Base-by-base conservation (phyloP, 78 protist genomes). In the Chrysochromulina parva region DNA sequence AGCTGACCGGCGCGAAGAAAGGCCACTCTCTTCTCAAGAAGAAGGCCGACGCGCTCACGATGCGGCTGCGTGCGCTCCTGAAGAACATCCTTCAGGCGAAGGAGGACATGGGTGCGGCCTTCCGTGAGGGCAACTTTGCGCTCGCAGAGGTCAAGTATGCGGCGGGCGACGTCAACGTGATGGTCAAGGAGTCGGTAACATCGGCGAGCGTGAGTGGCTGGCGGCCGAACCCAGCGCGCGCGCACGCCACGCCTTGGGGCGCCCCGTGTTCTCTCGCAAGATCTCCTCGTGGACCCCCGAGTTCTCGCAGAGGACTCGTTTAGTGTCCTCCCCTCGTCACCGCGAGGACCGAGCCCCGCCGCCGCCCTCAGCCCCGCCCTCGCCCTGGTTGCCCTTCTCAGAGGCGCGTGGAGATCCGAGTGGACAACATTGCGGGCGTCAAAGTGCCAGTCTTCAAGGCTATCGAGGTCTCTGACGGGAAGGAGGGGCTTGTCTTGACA, bases 11-110 rank as follows among this genome's bases (percentile, higher is more conserved):
- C 62, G 96, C 96, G 26, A 50, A 60, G 93, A 90, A 87, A n/a
- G 96, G 96, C 19, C 96, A 94, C 88, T 20, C 19, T 26, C 94
- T 94, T 53, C 94, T 94, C 52, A 92, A 92, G 92, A 94, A 92
- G 90, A 92, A 93, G 91, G 89, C 94, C 10, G 96, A 94, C 71
- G 96, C 96, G 58, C 93, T 94, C 22, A 74, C 92, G 6, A 88
- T 90, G 82, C 86, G 89, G 10, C 52, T 91, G 57, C 88, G 94
- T 28, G 53, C 53, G 78, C 66, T 94, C 11, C 53, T 81, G 28
- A 38, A 60, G 48, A 88, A 84, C 13, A 92, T 94, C 82, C n/a
- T 19, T 6, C 58, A 85, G 17, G 90, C 13, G 20, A 88, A 94
- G 93, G 24, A 69, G 28, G 74, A 3, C 53, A 85, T 92, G 90